Evolutionary conservation across 805 yeast genomes (phyloP), one percentile per base, ranked within the genome.

Genomic region (Dipodascopsis uninucleata): DNA sequence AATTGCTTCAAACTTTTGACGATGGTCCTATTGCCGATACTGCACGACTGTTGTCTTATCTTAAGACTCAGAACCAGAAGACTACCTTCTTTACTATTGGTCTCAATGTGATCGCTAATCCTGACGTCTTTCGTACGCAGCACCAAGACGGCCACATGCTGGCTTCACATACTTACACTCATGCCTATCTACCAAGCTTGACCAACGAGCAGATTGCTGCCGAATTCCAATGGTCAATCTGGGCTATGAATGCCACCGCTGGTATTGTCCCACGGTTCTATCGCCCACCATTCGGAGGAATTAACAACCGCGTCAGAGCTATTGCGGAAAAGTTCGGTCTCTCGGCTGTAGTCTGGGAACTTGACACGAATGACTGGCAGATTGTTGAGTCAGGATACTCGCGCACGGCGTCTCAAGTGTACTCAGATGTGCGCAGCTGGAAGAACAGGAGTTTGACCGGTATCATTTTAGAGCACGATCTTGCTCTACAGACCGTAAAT

Each of bases 231-330:
- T 89, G 97, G 97, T 82, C 94, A 1, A 79, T 88, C 28, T 89
- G 97, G 97, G 96, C 96, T 3, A 86, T 89, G 89, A 89, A 90
- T 67, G 96, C 96, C 1, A 88, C 97, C 0, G 85, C 87, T 0
- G 71, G 79, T 18, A 90, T 88, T 58, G 61, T 85, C 9, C 97
- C 97, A 7, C 83, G 82, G 58, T 90, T 90, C 85, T 90, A 85
- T 63, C 75, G 97, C 55, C 97, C 97, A 0, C 97, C 97, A 0
- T 90, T 86, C 61, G 97, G 97, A 1, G 96, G 95, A 0, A 72
- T 86, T 29, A 97, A 90, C 67, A 81, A 88, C 61, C 70, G 97
- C 43, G 83, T 90, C 1, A 70, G 97, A 46, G 68, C 80, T 1
- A 85, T 90, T 43, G 76, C 86, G 10, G 70, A 90, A 42, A 84